These are phyloP conservation scores for Pyrrhoderma noxium DNA, from an alignment of 1,284 basidiomycete species.

Conservation along the genomic window DNA sequence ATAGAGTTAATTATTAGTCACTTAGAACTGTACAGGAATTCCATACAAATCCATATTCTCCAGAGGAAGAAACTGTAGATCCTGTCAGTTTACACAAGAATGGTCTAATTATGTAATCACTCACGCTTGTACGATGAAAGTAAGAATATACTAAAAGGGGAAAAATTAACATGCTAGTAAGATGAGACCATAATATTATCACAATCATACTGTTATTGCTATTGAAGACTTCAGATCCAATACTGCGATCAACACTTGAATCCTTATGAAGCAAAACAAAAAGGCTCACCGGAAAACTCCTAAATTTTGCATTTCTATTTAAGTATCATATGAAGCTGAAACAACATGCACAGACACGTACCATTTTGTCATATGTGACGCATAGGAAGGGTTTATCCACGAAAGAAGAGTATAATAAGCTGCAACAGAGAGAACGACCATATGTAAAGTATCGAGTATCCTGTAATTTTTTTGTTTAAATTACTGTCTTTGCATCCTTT, in stretches of 20 bases:
- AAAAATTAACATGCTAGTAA: not conserved
- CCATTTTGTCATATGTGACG: not conserved
- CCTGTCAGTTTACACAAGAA: not conserved
- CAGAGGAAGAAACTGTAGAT: constrained; percentile 4
- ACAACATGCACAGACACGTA: not conserved
- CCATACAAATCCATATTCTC: constrained; percentile 10
- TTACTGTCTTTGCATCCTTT: not conserved
- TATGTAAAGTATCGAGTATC: not conserved
- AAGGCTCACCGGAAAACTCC: not conserved
- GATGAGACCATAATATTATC: not conserved
- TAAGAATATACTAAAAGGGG: not conserved
- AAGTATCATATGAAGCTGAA: not conserved
- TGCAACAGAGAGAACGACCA: not conserved
- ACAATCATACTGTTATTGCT: not conserved
- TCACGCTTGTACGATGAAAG: constrained; percentile 8
- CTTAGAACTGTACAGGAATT: no score
- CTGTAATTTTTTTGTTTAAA: not conserved
- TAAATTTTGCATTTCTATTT: not conserved
- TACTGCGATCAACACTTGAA: not conserved
- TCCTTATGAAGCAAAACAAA: not conserved
- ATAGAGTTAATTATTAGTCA: not conserved
- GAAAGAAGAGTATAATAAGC: not conserved
- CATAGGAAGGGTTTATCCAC: not conserved
- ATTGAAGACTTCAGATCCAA: not conserved
- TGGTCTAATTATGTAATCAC: not conserved